A percentile compares a stretch with the other conserved stretches of the same genome.
Evolutionary conservation across 345 rosid genomes (phyloP).

Genomic region (Streptanthus diversifolius): DNA sequence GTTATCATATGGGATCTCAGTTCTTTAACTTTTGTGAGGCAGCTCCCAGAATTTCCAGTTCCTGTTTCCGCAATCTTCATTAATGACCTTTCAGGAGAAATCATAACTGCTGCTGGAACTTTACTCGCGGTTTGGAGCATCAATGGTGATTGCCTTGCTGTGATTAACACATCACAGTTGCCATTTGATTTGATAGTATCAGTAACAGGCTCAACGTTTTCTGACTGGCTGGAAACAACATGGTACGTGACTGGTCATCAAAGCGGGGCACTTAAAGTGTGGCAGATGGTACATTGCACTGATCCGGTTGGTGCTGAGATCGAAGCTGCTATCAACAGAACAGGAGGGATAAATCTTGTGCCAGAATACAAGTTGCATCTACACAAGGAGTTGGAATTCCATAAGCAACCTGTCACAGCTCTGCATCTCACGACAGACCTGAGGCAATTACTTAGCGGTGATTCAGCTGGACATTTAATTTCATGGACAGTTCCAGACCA

Average conservation of each 20-base stretch:
- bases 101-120: constrained; percentile 91
- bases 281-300: constrained; percentile 85
- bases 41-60: constrained; percentile 78
- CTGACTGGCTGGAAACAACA: constrained; percentile 89
- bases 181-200: constrained; percentile 92
- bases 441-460: constrained; percentile 92
- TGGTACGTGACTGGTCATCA: constrained; percentile 99
- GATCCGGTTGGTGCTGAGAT: constrained; percentile 46
- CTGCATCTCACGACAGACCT: constrained; percentile 68
- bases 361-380: constrained; percentile 84
- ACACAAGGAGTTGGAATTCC: constrained; percentile 75
- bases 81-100: constrained; percentile 89
- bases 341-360: constrained; percentile 56
- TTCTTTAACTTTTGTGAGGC: constrained; percentile 73
- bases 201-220: constrained; percentile 70
- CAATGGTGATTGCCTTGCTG: constrained; percentile 96
- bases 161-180: constrained; percentile 78
- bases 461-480: constrained; percentile 74
- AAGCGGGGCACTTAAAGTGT: constrained; percentile 92
- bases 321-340: constrained; percentile 44
- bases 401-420: constrained; percentile 84
- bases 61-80: constrained; percentile 84
- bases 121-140: constrained; percentile 96
- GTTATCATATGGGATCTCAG: constrained; percentile 96
- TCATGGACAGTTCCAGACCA: constrained; percentile 92